Evolutionary conservation across 1,284 basidiomycete genomes (phyloP).

Genomic region (Rhodotorula glutinis): DNA sequence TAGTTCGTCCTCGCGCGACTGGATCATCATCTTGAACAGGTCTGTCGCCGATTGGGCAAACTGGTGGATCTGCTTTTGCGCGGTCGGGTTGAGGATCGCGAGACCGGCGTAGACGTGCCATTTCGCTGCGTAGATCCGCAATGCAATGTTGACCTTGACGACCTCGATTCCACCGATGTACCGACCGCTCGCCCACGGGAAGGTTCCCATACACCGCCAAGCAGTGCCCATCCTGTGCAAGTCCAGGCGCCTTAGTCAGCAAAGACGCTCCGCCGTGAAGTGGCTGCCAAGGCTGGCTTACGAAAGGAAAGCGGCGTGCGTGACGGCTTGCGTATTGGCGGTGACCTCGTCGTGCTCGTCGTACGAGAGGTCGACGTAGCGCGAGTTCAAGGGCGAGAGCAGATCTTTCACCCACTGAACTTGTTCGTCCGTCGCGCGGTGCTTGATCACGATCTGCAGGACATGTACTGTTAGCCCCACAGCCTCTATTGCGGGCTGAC

Average conservation of each 20-base stretch:
- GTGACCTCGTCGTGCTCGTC: conserved; percentile 95
- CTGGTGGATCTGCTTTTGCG: conserved; percentile 82
- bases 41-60: conserved; percentile 81
- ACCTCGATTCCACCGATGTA: conserved; percentile 99
- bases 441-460: conserved; percentile 79
- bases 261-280: too few species aligned
- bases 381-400: conserved; percentile 74
- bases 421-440: conserved; percentile 73
- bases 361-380: conserved; percentile 89
- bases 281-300: conserved; percentile 47
- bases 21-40: conserved; percentile 93
- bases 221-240: conserved; percentile 86
- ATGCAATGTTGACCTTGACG: conserved; percentile 94
- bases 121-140: conserved; percentile 93
- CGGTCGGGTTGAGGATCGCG: conserved; percentile 93
- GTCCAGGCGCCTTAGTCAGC: not conserved
- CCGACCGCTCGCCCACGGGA: conserved; percentile 89
- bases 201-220: conserved; percentile 72
- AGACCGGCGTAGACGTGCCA: conserved; percentile 99
- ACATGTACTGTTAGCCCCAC: not conserved
- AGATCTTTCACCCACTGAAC: conserved; percentile 78
- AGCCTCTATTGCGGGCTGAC: too few species aligned
- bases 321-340: conserved; percentile 96
- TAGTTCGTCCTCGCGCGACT: conserved; percentile 66
- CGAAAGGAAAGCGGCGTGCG: conserved; percentile 96